Evolutionary conservation across 2,329 filamentous ascomycete genomes (phyloP).

Genomic region (Periconia digitata): DNA sequence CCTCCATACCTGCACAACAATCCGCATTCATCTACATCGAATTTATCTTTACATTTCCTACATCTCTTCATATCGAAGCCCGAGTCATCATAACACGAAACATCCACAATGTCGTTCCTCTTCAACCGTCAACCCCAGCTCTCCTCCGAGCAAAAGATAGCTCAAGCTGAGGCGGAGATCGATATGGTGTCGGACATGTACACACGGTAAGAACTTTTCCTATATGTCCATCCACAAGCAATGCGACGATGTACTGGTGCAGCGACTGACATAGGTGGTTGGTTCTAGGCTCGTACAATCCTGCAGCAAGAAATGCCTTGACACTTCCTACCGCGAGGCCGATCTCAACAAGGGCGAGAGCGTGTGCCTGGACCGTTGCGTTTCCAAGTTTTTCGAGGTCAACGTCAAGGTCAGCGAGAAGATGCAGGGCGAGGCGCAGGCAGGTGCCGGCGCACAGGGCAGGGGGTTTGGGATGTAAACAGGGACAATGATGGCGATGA

Average conservation of each 20-base stretch:
- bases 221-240: too few species aligned
- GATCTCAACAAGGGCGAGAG: conserved; percentile 99
- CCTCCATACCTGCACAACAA: neutral
- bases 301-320: conserved; percentile 93
- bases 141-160: conserved; percentile 95
- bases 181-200: conserved; percentile 98
- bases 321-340: conserved; percentile 86
- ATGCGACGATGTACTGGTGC: too few species aligned
- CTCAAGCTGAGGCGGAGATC: conserved; percentile 93
- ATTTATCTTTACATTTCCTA: too few species aligned
- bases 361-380: conserved; percentile 96
- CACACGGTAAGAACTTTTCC: conserved; percentile 69
- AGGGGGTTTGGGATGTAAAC: conserved; percentile 33
- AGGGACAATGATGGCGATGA: neutral
- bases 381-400: conserved; percentile 97
- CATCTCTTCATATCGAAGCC: neutral
- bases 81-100: neutral
- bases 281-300: conserved; percentile 74
- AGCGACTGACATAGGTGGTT: neutral
- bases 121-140: conserved; percentile 74
- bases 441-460: conserved; percentile 15
- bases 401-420: conserved; percentile 97
- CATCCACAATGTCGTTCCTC: conserved; percentile 39
- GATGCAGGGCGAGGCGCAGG: conserved; percentile 80
- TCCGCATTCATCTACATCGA: too few species aligned